Conservation (phyloP, 352 stramenopile genomes). For the Pythium grandisporangium region DNA sequence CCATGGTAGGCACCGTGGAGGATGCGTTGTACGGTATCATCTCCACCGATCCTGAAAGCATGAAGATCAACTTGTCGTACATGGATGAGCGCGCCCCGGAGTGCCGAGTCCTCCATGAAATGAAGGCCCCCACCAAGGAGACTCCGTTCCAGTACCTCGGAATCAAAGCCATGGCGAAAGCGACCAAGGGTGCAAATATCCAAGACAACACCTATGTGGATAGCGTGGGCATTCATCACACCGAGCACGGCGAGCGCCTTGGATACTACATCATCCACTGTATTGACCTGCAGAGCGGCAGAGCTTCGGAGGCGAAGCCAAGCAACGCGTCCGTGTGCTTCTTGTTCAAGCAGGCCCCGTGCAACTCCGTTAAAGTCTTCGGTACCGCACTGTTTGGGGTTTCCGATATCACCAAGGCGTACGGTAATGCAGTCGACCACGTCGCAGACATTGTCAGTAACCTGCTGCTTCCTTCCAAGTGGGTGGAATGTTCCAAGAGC, state of each 20-base stretch:
- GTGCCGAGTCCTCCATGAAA: slow-evolving; percentile 25
- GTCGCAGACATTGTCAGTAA: slow-evolving; percentile 12
- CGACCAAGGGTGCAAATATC: slow-evolving; percentile 11
- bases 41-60: slow-evolving; percentile 14
- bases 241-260: slow-evolving; percentile 17
- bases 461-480: slow-evolving; percentile 18
- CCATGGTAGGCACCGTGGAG: slow-evolving; percentile 38
- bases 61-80: slow-evolving; percentile 24
- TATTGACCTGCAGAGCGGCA: slow-evolving; percentile 12
- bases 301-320: neutral
- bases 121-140: slow-evolving; percentile 20
- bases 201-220: slow-evolving; percentile 39
- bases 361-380: slow-evolving; percentile 17
- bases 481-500: slow-evolving; percentile 16
- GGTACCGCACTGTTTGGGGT: too few species aligned
- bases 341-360: slow-evolving; percentile 7
- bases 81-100: slow-evolving; percentile 13
- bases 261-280: slow-evolving; percentile 27
- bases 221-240: slow-evolving; percentile 23
- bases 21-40: slow-evolving; percentile 55
- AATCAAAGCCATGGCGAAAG: slow-evolving; percentile 15
- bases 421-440: slow-evolving; percentile 4
- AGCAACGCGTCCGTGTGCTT: slow-evolving; percentile 11
- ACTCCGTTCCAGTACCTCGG: slow-evolving; percentile 11
- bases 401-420: slow-evolving; percentile 10